Percentiles rank a stretch among this genome's conserved stretches.
phyloP scores from a whole-genome alignment of 306 rosid genomes.

The Gastrolobium villosum region DNA sequence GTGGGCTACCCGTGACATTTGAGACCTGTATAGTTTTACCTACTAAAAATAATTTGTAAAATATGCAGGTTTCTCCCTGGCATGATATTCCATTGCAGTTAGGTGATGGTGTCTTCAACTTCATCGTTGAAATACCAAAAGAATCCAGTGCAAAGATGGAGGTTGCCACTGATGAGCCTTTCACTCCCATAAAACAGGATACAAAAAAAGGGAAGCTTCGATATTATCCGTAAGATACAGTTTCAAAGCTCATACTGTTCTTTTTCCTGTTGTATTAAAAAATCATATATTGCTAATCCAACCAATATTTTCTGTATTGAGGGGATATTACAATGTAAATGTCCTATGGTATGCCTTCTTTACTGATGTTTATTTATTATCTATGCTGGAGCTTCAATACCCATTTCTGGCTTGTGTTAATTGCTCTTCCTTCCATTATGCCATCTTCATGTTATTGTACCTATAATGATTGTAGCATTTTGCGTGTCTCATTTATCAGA shows the following conservation, averaged over 20 bases:
- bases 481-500: conserved; percentile 5
- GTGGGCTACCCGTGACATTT: conserved; percentile 19
- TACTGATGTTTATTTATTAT: conserved; percentile 17
- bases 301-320: conserved; percentile 31
- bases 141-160: conserved; percentile 99
- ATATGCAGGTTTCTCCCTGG: conserved; percentile 93
- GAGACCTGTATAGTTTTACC: conserved; percentile 17
- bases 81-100: conserved; percentile 92
- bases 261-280: conserved; percentile 3
- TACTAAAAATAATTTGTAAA: not conserved
- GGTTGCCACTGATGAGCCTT: conserved; percentile 91
- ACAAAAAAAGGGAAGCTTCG: conserved; percentile 94
- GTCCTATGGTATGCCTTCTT: conserved; percentile 18
- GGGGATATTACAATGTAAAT: conserved; percentile 25
- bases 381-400: conserved; percentile 14
- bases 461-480: conserved; percentile 13
- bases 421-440: not conserved
- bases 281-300: not conserved
- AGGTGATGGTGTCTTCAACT: conserved; percentile 79
- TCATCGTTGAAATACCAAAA: conserved; percentile 90
- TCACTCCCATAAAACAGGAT: conserved; percentile 97
- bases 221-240: conserved; percentile 87
- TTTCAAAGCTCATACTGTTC: conserved; percentile 38
- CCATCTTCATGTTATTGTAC: conserved; percentile 38
- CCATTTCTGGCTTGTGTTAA: conserved; percentile 6